These are phyloP conservation scores for Seiridium unicorne DNA, from an alignment of 2,329 filamentous ascomycete genomes.

Conservation along the genomic window DNA sequence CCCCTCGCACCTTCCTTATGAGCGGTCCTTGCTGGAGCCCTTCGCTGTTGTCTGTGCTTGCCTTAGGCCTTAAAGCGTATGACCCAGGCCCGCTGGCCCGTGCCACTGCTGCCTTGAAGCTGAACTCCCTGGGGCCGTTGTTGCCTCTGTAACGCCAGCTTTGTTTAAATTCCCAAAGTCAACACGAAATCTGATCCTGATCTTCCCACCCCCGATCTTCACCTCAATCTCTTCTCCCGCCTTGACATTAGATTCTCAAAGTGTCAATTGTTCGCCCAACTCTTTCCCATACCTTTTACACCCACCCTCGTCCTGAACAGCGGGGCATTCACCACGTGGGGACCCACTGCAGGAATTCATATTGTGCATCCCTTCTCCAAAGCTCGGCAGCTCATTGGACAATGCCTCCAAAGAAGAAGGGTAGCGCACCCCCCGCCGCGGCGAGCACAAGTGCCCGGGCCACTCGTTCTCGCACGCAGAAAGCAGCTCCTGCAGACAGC, in stretches of 20 bases:
- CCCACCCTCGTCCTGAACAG: not conserved
- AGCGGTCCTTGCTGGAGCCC: not conserved
- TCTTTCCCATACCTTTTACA: not conserved
- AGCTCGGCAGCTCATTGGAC: not conserved
- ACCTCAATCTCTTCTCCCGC: too few relatives aligned
- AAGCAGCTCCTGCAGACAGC: not conserved
- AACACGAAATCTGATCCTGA: too few relatives aligned
- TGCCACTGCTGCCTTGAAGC: conserved; percentile 4
- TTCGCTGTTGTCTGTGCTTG: not conserved
- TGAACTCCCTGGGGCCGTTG: not conserved
- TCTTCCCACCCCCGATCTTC: too few relatives aligned
- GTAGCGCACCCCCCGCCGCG: not conserved
- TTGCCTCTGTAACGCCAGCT: conserved; percentile 5
- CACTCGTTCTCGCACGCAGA: conserved; percentile 2
- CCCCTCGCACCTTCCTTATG: too few relatives aligned
- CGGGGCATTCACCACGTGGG: not conserved
- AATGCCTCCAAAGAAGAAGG: conserved; percentile 7
- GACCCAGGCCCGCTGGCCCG: too few relatives aligned
- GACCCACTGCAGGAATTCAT: not conserved
- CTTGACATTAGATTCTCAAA: not conserved
- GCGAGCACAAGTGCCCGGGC: not conserved
- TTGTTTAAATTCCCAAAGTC: conserved; percentile 6
- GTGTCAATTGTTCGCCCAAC: not conserved
- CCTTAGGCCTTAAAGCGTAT: not conserved
- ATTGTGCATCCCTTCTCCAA: not conserved